Base-by-base conservation (phyloP, 2,329 filamentous ascomycete genomes). In the Teratosphaeria destructans region DNA sequence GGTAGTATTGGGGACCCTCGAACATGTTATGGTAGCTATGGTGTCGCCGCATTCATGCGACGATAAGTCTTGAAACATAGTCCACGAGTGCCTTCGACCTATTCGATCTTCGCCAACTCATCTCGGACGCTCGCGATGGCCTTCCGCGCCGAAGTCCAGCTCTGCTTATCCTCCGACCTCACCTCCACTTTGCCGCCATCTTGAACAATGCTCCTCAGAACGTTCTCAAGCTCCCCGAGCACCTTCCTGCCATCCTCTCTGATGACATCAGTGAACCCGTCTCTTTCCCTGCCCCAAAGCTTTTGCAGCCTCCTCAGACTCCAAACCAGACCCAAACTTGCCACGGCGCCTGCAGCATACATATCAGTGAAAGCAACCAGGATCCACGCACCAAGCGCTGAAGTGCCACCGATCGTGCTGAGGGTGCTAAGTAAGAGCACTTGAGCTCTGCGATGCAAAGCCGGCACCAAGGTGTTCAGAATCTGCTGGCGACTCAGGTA, bases 341-440 rank as follows among this genome's bases (percentile, higher is more conserved):
- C 81, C n/a, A 86, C 74, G 3, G 81, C 82, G 43, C 82, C 79
- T 4, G 82, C 81, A 69, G 85, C 82, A 60, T 84, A 84, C 1
- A 81, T 59, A 7, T 79, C 76, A 0, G 79, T 76, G 8, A 79
- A 67, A 16, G 82, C 83, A 19, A 82, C 64, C 68, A 82, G 84
- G 3, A 83, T 76, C 59, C 85, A 77, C 0, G 74, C 78, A 0
- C 80, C 81, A 2, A 85, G 75, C 0, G 81, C 81, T 11, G 79
- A 77, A 57, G 68, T 77, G 61, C 72, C 75, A 4, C 84, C 83
- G 0, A 89, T 88, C 0, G 89, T 90, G 57, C 85, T 87, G 0
- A 90, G 75, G 0, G 89, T 88, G 68, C 91, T 85, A 4, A 95
- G 71, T 4, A 96, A 85, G 1, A 77, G 70, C 2, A 68, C 68